Evolutionary conservation across 1,284 basidiomycete species (phyloP), one percentile per base, ranked within the genome.

Genomic region (Malassezia equina): DNA sequence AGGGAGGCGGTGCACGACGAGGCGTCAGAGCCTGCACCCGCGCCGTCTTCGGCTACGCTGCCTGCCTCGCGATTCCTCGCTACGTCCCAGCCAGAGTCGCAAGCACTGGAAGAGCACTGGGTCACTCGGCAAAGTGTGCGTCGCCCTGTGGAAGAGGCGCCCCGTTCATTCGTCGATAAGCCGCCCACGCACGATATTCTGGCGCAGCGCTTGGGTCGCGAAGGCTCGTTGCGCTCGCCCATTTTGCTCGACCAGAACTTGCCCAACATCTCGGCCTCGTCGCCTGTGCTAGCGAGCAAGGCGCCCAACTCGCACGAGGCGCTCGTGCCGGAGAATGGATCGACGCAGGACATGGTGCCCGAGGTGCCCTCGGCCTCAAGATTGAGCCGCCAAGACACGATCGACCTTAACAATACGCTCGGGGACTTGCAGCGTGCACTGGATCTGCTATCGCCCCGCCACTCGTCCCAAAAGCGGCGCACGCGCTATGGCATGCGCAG

Each of bases 371-470:
- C 34, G n/a, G 47, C 25, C 2, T 40, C 41, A 7, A 36, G 43
- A 27, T 36, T 57, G 13, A 57, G 32, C 19, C 49, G 55, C 25
- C 43, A 57, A 13, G 42, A 25, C 44, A 52, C 43, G 33, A 28
- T 52, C 9, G 55, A 57, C 17, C 48, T 57, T 21, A 51, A 57
- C 46, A 51, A 52, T 19, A 57, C 55, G 24, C 46, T 57, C 11
- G 49, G 55, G 43, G 55, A 57, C 24, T 39, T 57, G 36, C 55
- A 57, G 42, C 55, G 55, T 34, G 55, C 55, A 25, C 41, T 57
- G 3, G 55, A 57, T 24, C 45, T 57, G 15, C 39, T 57, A 8
- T 52, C 49, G 28, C 55, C 49, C 2, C 33, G 46, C 19, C 13
- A 15, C 44, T 23, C 36, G 40, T 3, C 12, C 24, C 25, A 41